Conservation (phyloP, 2,329 filamentous ascomycete species). For the Epichloe baconii region DNA sequence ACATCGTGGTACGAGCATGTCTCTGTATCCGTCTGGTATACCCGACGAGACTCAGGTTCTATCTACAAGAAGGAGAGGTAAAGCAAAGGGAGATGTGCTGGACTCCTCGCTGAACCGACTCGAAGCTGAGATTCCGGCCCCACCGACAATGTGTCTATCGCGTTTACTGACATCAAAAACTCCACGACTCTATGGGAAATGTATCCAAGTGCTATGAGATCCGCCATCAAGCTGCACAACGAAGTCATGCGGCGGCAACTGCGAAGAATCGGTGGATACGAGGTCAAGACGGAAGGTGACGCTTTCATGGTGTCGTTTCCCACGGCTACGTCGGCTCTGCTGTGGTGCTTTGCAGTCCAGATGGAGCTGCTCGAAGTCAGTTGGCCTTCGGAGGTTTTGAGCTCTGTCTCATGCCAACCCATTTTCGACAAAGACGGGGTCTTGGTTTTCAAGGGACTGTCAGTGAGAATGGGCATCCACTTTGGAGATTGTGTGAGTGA, state of each 20-base stretch:
- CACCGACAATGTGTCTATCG: slow-evolving; percentile 79
- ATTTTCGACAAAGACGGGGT: slow-evolving; percentile 73
- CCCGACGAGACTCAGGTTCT: slow-evolving; percentile 56
- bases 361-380: slow-evolving; percentile 72
- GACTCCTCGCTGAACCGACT: slow-evolving; percentile 81
- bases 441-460: slow-evolving; percentile 85
- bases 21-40: slow-evolving; percentile 64
- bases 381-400: slow-evolving; percentile 89
- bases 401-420: slow-evolving; percentile 72
- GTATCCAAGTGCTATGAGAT: slow-evolving; percentile 87
- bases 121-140: slow-evolving; percentile 81
- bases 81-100: slow-evolving; percentile 49
- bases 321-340: slow-evolving; percentile 81
- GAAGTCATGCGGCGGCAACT: slow-evolving; percentile 90
- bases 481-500: slow-evolving; percentile 93
- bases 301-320: slow-evolving; percentile 99
- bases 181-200: slow-evolving; percentile 95
- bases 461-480: slow-evolving; percentile 94
- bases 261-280: slow-evolving; percentile 87
- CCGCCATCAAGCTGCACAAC: slow-evolving; percentile 94
- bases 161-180: slow-evolving; percentile 98
- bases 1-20: slow-evolving; percentile 71
- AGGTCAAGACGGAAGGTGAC: slow-evolving; percentile 99
- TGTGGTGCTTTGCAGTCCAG: slow-evolving; percentile 96
- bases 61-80: slow-evolving; percentile 51